Evolutionary conservation across 192 early-diverging fungal species (phyloP), one percentile per base, ranked within the genome.

Genomic region (Backusella mclennaniae): DNA sequence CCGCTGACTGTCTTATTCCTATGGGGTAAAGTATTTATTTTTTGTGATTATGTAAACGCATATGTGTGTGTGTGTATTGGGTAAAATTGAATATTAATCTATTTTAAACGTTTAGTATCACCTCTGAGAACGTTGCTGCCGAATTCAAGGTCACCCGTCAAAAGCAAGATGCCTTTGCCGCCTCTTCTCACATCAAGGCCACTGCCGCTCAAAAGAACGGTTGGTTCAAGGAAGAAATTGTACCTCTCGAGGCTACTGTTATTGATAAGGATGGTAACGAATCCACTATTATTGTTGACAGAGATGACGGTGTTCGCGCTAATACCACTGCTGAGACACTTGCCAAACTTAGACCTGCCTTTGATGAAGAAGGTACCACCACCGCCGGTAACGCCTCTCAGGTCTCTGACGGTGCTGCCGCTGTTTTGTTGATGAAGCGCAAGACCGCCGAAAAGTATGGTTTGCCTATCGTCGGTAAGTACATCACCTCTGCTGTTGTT

Each of bases 371-470:
- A 36, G 96, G 96, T 73, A 83, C 87, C 73, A 96, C 96, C 73
- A 97, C 96, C 33, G 98, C 96, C 59, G 98, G 96, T 73, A 97
- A 95, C 81, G 92, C 96, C 52, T 99, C 98, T 68, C 97, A 99
- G 88, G 96, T 99, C 71, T 96, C 96, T 7, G 98, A 99, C 82
- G 98, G 98, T 80, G 98, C 98, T 26, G 98, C 96, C 23, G 96
- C 95, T 17, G 96, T 97, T 73, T 88, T 99, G 71, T 85, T 99
- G 80, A 96, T 96, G 93, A 95, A 95, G 86, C 93, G 98, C 78
- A 93, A 91, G 85, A 92, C 89, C 41, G 98, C 98, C 3, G 85
- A 94, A 76, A 94, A 91, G 84, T 89, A 97, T 15, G 91, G 93
- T 29, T 87, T 98, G 76, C 90, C 94, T 78, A 88, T 95, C 71